phyloP scores from a whole-genome alignment of 805 yeast genomes.

The Wickerhamomyces chaumierensis region DNA sequence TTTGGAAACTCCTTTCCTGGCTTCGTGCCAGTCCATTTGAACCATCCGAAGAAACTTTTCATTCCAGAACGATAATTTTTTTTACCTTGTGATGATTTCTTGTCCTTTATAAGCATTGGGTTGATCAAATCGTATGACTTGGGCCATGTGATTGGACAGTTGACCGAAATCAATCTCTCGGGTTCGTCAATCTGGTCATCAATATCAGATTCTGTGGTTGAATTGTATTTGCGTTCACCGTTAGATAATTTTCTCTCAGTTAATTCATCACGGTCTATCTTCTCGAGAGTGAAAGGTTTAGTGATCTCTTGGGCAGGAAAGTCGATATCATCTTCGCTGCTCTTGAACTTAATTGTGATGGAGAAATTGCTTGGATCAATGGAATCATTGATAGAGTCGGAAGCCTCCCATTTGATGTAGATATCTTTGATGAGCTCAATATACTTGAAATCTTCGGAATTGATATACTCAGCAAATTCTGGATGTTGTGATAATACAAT shows the following conservation, averaged over 20 bases:
- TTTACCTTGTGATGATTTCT: slow-evolving; percentile 42
- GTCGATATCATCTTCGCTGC: slow-evolving; percentile 24
- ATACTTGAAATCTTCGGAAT: slow-evolving; percentile 66
- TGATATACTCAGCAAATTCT: slow-evolving; percentile 72
- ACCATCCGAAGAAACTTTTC: slow-evolving; percentile 84
- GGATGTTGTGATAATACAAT: slow-evolving; percentile 74
- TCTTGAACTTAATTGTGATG: slow-evolving; percentile 48
- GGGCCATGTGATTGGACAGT: slow-evolving; percentile 63
- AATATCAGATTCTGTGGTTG: slow-evolving; percentile 19
- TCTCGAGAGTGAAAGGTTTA: slow-evolving; percentile 42
- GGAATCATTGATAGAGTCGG: slow-evolving; percentile 19
- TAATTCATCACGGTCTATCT: slow-evolving; percentile 13
- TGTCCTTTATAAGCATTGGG: slow-evolving; percentile 37
- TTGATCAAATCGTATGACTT: slow-evolving; percentile 40
- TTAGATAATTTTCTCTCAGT: slow-evolving; percentile 10
- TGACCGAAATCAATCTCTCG: slow-evolving; percentile 41
- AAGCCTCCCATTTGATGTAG: slow-evolving; percentile 40
- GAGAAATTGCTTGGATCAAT: slow-evolving; percentile 42
- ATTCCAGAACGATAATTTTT: slow-evolving; percentile 56
- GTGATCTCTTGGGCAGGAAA: slow-evolving; percentile 47
- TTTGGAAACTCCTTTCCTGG: slow-evolving; percentile 69
- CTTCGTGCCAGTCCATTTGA: slow-evolving; percentile 70
- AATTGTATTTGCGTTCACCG: slow-evolving; percentile 2
- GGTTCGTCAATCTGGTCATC: slow-evolving; percentile 32
- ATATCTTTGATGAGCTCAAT: slow-evolving; percentile 59